Evolutionary conservation across 2,329 filamentous ascomycete species (phyloP).

Genomic region (Penicillium sp.): DNA sequence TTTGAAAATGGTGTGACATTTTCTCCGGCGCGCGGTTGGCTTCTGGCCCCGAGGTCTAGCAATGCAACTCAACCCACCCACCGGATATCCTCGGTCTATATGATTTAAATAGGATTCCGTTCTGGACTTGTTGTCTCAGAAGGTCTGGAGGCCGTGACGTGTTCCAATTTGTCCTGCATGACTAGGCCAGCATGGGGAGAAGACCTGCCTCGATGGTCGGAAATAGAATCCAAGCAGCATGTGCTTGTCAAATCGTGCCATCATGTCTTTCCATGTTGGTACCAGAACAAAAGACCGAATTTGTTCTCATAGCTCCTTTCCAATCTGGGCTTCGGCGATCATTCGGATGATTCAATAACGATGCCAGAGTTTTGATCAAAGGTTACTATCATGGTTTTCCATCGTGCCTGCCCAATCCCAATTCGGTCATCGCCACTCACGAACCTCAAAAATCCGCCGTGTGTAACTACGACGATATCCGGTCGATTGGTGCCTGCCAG

Average conservation of each 20-base stretch:
- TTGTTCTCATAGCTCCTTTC: no score
- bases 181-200: background rate
- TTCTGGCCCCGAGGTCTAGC: background rate
- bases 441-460: slow-evolving; percentile 12
- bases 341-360: background rate
- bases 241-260: no score
- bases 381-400: slow-evolving; percentile 5
- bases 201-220: background rate
- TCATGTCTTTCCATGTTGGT: no score
- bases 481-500: slow-evolving; percentile 2
- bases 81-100: background rate
- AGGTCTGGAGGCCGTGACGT: background rate
- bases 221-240: background rate
- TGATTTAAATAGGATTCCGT: background rate
- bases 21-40: background rate
- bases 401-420: background rate
- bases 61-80: background rate
- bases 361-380: slow-evolving; percentile 3
- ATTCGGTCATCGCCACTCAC: background rate
- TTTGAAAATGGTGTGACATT: background rate
- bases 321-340: background rate
- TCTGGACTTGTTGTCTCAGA: background rate
- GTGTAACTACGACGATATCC: slow-evolving; percentile 18
- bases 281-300: no score
- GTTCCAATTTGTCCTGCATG: background rate